Evolutionary conservation across 768 basidiomycete genomes (phyloP).

Genomic region (Mycena floridula): DNA sequence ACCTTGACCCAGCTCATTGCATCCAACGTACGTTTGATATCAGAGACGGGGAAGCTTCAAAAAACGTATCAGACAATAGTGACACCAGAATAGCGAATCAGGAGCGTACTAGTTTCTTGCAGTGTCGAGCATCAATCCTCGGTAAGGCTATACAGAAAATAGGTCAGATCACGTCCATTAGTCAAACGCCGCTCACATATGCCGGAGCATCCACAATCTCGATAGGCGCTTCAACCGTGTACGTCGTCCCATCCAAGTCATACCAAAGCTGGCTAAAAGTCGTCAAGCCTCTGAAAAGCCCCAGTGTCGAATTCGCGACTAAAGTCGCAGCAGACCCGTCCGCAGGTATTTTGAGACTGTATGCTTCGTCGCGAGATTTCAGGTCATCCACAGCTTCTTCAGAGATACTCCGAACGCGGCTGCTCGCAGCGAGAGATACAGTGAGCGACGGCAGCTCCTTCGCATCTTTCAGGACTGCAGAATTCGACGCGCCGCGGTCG

Average conservation of each 20-base stretch:
- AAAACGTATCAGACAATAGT: background rate
- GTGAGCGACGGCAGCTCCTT: constrained; percentile 22
- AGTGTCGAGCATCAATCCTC: constrained; percentile 80
- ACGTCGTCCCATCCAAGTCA: constrained; percentile 36
- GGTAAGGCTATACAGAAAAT: constrained; percentile 46
- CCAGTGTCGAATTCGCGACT: constrained; percentile 57
- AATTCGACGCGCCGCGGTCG: constrained; percentile 31
- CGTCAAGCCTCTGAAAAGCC: constrained; percentile 67
- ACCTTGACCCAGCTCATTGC: constrained; percentile 75
- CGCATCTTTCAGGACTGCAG: constrained; percentile 17
- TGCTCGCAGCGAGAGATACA: constrained; percentile 16
- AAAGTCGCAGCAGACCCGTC: constrained; percentile 51
- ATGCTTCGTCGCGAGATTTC: constrained; percentile 50
- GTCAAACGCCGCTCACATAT: constrained; percentile 39
- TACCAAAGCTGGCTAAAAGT: constrained; percentile 75
- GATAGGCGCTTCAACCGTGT: constrained; percentile 51
- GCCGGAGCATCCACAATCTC: constrained; percentile 56
- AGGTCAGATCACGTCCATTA: background rate
- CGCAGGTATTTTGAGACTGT: constrained; percentile 47
- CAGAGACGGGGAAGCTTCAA: constrained; percentile 53
- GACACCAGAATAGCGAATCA: background rate
- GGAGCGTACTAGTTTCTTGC: constrained; percentile 60
- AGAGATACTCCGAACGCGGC: constrained; percentile 3
- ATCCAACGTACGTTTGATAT: constrained; percentile 65
- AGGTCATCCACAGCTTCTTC: constrained; percentile 44